phyloP scores from a whole-genome alignment of 106 monocot genomes.

The Phalaenopsis equestris region DNA sequence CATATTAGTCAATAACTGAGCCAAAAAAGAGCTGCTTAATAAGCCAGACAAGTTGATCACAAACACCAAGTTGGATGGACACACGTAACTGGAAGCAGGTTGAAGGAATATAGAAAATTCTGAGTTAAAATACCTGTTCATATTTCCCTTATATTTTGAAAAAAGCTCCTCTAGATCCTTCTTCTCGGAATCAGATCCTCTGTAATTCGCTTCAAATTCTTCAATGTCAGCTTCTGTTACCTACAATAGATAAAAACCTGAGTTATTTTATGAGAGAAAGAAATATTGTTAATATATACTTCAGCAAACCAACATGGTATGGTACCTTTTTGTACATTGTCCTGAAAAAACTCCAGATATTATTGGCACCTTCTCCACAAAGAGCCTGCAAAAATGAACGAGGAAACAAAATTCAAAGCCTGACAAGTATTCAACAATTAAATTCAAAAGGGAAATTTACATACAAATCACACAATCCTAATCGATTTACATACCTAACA shows the following conservation, averaged over 20 bases:
- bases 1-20: no score
- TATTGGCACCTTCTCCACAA: conserved; percentile 57
- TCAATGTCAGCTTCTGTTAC: conserved; percentile 94
- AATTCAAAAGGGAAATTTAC: no score
- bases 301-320: no score
- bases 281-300: no score
- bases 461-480: no score
- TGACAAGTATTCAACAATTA: not conserved
- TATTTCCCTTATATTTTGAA: conserved; percentile 69
- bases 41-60: no score
- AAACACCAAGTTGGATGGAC: no score
- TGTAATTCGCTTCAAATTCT: conserved; percentile 89
- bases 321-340: conserved; percentile 66
- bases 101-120: not conserved
- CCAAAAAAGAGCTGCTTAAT: no score
- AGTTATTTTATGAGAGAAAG: no score
- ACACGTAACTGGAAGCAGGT: no score
- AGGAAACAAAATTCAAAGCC: no score
- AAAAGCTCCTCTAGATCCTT: conserved; percentile 84
- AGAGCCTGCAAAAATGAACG: conserved; percentile 32
- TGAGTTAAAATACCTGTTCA: conserved; percentile 54
- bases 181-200: conserved; percentile 89
- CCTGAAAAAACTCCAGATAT: conserved; percentile 69
- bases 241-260: conserved; percentile 15
- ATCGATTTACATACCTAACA: no score